Evolutionary conservation across 148 eudicot species (phyloP), one percentile per base, ranked within the genome.

Genomic region (Rhododendron henanense): DNA sequence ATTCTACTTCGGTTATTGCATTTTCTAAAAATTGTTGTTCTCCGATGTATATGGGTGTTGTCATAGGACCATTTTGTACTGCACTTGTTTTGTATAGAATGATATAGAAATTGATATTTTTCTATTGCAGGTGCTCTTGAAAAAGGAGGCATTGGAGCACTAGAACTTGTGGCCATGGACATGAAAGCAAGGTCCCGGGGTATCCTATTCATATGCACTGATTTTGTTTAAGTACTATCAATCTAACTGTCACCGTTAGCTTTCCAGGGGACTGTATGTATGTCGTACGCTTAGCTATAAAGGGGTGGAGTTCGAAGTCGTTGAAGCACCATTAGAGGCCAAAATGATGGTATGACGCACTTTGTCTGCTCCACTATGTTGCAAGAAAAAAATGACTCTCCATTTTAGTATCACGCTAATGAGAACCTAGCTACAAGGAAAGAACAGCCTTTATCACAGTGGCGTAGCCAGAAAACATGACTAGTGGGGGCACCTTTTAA

Each of bases 81-180:
- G 50, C 78, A 25, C 25, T 28, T 67, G 57, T 83, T 83, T 84
- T 10, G 0, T 84, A 14, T 41, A 37, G 21, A 45, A 83, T 65
- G 75, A 45, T 44, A 14, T 82, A 8, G 10, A 50, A 9, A 31
- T 61, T 50, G 81, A 86, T 81, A 39, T 65, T 84, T 31, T 41
- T 50, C 18, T 71, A 44, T 73, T 89, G 82, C 88, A 97, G 99
- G 95, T 89, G 93, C 98, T 71, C 89, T 97, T 80, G 99, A 95
- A 48, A 95, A 93, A 90, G 99, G 99, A 71, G 98, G 99, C n/a
- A 98, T 97, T 89, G 99, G 99, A 85, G 99, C 99, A 81, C 91
- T 97, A 37, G 99, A 97, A 90, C 99, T 97, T 83, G 99, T 97
- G 90, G 99, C 99, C 85, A 95, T 97, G 99, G 99, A 97, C 92